These are phyloP conservation scores for Ceratocystis smalleyi DNA, from an alignment of 2,329 filamentous ascomycete species.

Conservation along the genomic window DNA sequence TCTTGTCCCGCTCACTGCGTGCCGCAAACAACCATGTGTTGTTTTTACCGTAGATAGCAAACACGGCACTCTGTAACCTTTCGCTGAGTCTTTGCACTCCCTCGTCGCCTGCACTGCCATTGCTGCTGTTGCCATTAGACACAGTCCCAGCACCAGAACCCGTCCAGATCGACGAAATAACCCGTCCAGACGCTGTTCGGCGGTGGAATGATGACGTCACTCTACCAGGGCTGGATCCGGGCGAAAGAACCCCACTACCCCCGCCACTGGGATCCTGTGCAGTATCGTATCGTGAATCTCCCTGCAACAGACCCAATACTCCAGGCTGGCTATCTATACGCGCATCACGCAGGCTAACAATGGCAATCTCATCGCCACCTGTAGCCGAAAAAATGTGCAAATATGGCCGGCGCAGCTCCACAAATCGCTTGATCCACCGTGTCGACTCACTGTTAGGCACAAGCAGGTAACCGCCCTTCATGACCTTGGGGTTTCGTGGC, in stretches of 20 bases:
- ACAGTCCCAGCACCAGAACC: conserved; percentile 28
- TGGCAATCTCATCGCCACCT: conserved; percentile 77
- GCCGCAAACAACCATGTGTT: conserved; percentile 94
- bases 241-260: not conserved
- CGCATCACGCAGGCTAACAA: conserved; percentile 76
- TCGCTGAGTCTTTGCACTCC: conserved; percentile 41
- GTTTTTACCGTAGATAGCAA: conserved; percentile 84
- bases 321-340: conserved; percentile 87
- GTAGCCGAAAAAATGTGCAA: conserved; percentile 74
- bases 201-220: conserved; percentile 29
- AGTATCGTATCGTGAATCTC: conserved; percentile 28
- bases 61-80: conserved; percentile 56
- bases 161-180: conserved; percentile 42
- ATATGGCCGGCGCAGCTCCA: conserved; percentile 82
- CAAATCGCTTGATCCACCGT: conserved; percentile 81
- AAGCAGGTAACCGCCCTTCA: conserved; percentile 79
- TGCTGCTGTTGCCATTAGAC: conserved; percentile 7
- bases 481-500: conserved; percentile 61
- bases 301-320: conserved; percentile 59
- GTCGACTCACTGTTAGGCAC: conserved; percentile 68
- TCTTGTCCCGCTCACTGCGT: conserved; percentile 76
- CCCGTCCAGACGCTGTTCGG: conserved; percentile 34
- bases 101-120: conserved; percentile 20
- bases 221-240: not conserved
- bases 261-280: conserved; percentile 18